These are phyloP conservation scores for Tirmania nivea DNA, from an alignment of 495 filamentous ascomycete genomes.

Conservation along the genomic window DNA sequence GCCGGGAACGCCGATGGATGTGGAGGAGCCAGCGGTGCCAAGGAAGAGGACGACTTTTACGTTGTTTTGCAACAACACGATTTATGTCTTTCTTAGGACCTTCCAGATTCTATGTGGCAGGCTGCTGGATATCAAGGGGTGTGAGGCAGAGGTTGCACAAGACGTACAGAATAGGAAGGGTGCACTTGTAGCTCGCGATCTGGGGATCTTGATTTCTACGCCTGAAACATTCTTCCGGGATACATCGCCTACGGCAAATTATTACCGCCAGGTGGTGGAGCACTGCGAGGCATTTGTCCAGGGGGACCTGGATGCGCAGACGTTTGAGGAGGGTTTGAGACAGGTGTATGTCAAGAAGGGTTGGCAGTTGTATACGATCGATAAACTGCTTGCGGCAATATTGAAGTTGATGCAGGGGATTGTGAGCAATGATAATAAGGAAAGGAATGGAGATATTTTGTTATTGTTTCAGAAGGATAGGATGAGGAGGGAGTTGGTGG, in stretches of 20 bases:
- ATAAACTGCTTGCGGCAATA: conserved; percentile 58
- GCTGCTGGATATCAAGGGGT: conserved; percentile 56
- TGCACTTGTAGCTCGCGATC: conserved; percentile 56
- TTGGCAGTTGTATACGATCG: conserved; percentile 75
- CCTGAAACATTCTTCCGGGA: conserved; percentile 69
- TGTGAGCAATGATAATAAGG: conserved; percentile 60
- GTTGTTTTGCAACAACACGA: conserved; percentile 69
- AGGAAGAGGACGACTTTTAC: conserved; percentile 61
- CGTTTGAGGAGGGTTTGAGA: conserved; percentile 73
- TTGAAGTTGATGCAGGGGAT: conserved; percentile 53
- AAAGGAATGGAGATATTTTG: conserved; percentile 69
- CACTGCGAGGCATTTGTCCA: conserved; percentile 49
- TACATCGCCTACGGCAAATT: conserved; percentile 35
- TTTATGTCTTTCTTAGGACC: conserved; percentile 81
- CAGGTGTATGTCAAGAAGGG: conserved; percentile 73
- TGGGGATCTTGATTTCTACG: conserved; percentile 52
- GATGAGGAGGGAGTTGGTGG: conserved; percentile 28
- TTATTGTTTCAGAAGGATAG: conserved; percentile 36
- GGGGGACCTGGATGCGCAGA: conserved; percentile 52
- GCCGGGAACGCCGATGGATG: conserved; percentile 27
- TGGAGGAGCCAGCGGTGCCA: conserved; percentile 50
- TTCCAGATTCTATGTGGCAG: conserved; percentile 76
- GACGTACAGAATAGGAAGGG: conserved; percentile 46
- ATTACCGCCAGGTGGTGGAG: conserved; percentile 44
- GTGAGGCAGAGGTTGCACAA: conserved; percentile 45